Percentiles rank a stretch among this genome's conserved stretches.
phyloP scores from a whole-genome alignment of 257 asterid species.

The Handroanthus guayacan region DNA sequence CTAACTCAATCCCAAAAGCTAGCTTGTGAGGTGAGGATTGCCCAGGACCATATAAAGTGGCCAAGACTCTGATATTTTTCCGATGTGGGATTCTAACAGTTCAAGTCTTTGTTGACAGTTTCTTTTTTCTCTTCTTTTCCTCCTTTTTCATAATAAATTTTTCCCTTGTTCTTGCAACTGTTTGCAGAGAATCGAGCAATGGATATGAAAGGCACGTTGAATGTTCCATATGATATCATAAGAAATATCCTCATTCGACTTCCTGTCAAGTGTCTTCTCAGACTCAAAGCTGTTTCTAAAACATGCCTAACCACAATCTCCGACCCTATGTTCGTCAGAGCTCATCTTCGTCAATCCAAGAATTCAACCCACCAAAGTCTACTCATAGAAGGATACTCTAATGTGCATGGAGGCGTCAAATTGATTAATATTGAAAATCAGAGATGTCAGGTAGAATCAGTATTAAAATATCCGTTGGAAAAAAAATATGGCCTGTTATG shows the following conservation, averaged over 20 bases:
- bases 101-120: too few species aligned
- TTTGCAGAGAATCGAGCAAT: too few species aligned
- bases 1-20: too few species aligned
- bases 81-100: too few species aligned
- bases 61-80: too few species aligned
- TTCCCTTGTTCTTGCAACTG: too few species aligned
- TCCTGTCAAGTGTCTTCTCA: not conserved
- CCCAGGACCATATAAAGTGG: too few species aligned
- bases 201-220: not conserved
- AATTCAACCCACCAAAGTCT: not conserved
- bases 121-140: too few species aligned
- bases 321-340: not conserved
- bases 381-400: not conserved
- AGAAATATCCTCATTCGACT: not conserved
- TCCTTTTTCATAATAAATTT: too few species aligned
- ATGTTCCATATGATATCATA: slow-evolving; percentile 6
- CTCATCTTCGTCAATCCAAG: not conserved
- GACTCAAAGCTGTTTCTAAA: slow-evolving; percentile 8
- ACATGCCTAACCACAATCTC: slow-evolving; percentile 10
- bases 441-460: not conserved
- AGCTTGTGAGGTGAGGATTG: too few species aligned
- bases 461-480: not conserved
- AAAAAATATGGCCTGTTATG: rapidly evolving
- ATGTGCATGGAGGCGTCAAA: too few species aligned
- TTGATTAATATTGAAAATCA: not conserved